phyloP scores from a whole-genome alignment of 1,139 yeast species.

The Debaryomyces singareniensis region DNA sequence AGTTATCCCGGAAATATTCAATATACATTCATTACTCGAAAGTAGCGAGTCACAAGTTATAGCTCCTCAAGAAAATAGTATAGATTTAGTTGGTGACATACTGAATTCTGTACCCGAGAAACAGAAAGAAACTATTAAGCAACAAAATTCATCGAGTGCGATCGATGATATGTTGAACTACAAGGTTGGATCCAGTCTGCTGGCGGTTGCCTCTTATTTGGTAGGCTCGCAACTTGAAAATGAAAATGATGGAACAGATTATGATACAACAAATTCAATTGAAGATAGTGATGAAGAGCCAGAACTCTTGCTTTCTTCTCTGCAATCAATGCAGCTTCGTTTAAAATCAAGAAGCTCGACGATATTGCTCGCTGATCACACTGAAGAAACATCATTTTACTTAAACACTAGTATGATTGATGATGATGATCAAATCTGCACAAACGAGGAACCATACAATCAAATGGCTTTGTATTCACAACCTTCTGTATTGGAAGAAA shows the following conservation, averaged over 20 bases:
- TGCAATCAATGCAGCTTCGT: neutral
- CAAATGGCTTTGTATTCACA: neutral
- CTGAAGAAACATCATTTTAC: neutral
- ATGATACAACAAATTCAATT: neutral
- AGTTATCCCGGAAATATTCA: too few species aligned
- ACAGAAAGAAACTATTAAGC: too few species aligned
- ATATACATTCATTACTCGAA: too few species aligned
- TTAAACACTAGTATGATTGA: neutral
- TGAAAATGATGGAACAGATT: neutral
- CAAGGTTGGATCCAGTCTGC: neutral
- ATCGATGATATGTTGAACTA: neutral
- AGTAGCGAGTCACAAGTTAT: too few species aligned
- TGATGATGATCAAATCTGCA: neutral
- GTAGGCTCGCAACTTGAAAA: too few species aligned
- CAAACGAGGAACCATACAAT: neutral
- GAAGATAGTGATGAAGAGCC: conserved; percentile 1
- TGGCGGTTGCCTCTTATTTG: too few species aligned
- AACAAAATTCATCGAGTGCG: neutral
- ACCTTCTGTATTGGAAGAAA: neutral
- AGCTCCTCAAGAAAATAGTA: too few species aligned
- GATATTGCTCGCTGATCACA: neutral
- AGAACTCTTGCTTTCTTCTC: neutral
- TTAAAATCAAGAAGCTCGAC: neutral
- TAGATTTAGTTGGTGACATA: too few species aligned
- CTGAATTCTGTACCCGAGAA: too few species aligned